Evolutionary conservation across 768 basidiomycete genomes (phyloP).

Genomic region (Rhodosporidiobolus odoratus): DNA sequence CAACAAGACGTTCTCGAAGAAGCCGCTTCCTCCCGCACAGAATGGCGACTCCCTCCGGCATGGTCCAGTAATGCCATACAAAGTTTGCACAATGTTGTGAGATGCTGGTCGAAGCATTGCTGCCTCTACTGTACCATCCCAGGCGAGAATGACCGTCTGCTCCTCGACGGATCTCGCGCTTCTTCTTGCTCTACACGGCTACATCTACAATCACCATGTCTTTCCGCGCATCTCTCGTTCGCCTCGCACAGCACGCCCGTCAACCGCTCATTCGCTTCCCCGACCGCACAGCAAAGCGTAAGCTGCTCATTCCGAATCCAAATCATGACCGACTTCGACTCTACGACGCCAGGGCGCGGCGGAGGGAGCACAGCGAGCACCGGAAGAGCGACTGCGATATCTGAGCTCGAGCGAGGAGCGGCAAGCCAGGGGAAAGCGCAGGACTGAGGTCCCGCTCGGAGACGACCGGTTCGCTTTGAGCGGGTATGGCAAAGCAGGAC

Average conservation of each 20-base stretch:
- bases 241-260: slow-evolving; percentile 32
- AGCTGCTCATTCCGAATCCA: background rate
- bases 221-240: slow-evolving; percentile 2
- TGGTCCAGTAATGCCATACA: no score
- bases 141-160: background rate
- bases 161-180: background rate
- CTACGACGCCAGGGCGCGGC: background rate
- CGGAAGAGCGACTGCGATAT: background rate
- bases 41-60: no score
- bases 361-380: background rate
- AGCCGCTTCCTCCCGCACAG: no score
- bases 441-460: background rate
- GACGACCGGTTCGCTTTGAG: slow-evolving; percentile 8
- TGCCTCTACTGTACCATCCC: background rate
- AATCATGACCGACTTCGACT: no score
- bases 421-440: background rate
- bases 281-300: slow-evolving; percentile 24
- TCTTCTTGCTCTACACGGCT: background rate
- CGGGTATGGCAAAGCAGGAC: no score
- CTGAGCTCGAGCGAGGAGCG: background rate
- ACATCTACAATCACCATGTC: slow-evolving; percentile 4
- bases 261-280: slow-evolving; percentile 29
- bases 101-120: no score
- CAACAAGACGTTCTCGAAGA: no score
- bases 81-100: no score